phyloP scores from a whole-genome alignment of 768 basidiomycete species.

The Trametes villosa region DNA sequence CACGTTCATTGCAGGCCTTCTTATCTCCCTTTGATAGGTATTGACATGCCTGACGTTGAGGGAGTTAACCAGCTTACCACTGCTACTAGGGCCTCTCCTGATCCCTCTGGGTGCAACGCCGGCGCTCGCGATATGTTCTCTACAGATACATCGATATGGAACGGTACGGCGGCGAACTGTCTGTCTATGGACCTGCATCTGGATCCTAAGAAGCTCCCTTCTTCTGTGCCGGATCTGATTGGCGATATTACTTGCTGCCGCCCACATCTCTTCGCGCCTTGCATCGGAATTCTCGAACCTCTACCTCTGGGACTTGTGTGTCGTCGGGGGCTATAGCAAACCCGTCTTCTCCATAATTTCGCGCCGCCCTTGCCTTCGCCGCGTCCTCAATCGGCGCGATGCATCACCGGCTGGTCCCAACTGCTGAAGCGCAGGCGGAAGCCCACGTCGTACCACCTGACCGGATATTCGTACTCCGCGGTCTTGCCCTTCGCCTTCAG shows the following conservation, averaged over 20 bases:
- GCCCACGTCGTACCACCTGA: conserved; percentile 13
- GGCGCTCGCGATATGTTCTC: neutral
- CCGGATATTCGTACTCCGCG: neutral
- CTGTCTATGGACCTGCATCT: too few species aligned
- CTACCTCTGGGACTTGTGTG: neutral
- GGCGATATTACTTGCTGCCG: neutral
- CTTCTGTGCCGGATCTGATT: neutral
- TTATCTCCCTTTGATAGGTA: conserved; percentile 9
- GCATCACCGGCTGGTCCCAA: conserved; percentile 1
- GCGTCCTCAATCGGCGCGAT: neutral
- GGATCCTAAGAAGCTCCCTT: too few species aligned
- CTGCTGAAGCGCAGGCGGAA: conserved; percentile 9
- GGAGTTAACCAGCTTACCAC: neutral
- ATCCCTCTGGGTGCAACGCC: too few species aligned
- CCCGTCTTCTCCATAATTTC: neutral
- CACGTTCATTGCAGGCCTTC: conserved; percentile 4
- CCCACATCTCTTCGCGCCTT: neutral
- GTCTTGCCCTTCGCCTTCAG: neutral
- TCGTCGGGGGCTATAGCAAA: neutral
- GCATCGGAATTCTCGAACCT: conserved; percentile 1
- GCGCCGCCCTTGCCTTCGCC: neutral
- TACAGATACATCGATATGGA: neutral
- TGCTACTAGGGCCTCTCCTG: too few species aligned
- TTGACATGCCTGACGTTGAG: neutral
- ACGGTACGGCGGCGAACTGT: too few species aligned